phyloP scores from a whole-genome alignment of 306 rosid genomes.

The Pterocarpus santalinus region DNA sequence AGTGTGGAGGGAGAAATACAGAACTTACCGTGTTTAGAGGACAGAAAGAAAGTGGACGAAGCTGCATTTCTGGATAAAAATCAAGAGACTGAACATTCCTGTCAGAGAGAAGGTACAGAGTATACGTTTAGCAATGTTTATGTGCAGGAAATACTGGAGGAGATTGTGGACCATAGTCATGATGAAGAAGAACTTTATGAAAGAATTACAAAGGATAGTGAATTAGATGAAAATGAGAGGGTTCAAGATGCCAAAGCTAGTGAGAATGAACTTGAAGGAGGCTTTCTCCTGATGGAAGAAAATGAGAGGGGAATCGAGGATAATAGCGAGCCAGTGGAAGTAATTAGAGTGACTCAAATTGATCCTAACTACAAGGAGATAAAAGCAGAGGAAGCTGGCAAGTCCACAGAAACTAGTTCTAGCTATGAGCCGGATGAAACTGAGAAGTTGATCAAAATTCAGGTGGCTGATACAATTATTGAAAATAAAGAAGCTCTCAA shows the following conservation, averaged over 20 bases:
- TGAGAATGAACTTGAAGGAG: slow-evolving; percentile 56
- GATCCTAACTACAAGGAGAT: slow-evolving; percentile 52
- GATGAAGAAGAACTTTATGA: slow-evolving; percentile 52
- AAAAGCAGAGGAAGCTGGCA: slow-evolving; percentile 49
- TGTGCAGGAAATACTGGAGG: slow-evolving; percentile 48
- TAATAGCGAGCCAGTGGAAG: slow-evolving; percentile 45
- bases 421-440: slow-evolving; percentile 52
- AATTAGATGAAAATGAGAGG: slow-evolving; percentile 50
- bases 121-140: slow-evolving; percentile 47
- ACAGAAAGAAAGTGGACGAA: slow-evolving; percentile 44
- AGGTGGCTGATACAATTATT: slow-evolving; percentile 42
- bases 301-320: slow-evolving; percentile 47
- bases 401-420: slow-evolving; percentile 44
- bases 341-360: slow-evolving; percentile 44
- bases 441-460: slow-evolving; percentile 48
- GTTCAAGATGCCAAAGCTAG: slow-evolving; percentile 49
- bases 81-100: slow-evolving; percentile 51
- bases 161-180: slow-evolving; percentile 44
- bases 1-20: slow-evolving; percentile 43
- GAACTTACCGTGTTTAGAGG: slow-evolving; percentile 48
- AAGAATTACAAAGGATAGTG: slow-evolving; percentile 46
- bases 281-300: slow-evolving; percentile 51
- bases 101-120: slow-evolving; percentile 49
- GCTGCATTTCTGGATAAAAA: slow-evolving; percentile 53
- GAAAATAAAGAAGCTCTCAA: slow-evolving; percentile 51